Evolutionary conservation across 108 stramenopile genomes (phyloP).

Genomic region (Epithemia pelagica): DNA sequence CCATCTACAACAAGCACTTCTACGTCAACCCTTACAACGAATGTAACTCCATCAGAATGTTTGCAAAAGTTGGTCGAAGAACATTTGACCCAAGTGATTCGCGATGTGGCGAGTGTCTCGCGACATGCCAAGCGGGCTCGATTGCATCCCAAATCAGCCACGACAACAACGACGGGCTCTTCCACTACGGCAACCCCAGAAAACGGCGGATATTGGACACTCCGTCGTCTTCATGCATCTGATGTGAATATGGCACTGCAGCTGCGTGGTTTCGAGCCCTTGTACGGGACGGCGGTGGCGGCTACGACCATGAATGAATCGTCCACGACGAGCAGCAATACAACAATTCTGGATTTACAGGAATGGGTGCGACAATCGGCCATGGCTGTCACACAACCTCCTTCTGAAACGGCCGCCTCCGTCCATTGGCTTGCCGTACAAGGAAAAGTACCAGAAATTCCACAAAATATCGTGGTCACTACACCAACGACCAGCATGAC

Average conservation of each 20-base stretch:
- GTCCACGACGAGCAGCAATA: neutral
- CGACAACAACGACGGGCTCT: neutral
- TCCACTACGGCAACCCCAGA: neutral
- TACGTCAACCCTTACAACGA: neutral
- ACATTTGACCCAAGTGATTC: constrained; percentile 60
- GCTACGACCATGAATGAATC: constrained; percentile 4
- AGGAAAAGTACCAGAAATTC: constrained; percentile 55
- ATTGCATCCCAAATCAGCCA: constrained; percentile 22
- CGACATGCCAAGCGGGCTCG: constrained; percentile 70
- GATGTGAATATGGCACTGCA: constrained; percentile 81
- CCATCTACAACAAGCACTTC: neutral
- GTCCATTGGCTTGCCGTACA: constrained; percentile 84
- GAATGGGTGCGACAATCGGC: constrained; percentile 54
- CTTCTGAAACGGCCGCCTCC: constrained; percentile 68
- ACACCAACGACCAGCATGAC: constrained; percentile 2
- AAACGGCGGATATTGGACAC: constrained; percentile 11
- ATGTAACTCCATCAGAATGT: constrained; percentile 17
- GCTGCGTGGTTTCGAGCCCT: constrained; percentile 64
- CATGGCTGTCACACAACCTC: constrained; percentile 31
- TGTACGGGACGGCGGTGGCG: constrained; percentile 55
- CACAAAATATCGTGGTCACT: constrained; percentile 47
- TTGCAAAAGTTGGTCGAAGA: constrained; percentile 50
- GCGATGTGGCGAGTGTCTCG: constrained; percentile 62
- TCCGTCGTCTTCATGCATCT: constrained; percentile 63
- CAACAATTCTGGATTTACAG: constrained; percentile 43